These are phyloP conservation scores for Pythium biforme DNA, from an alignment of 352 stramenopile genomes.

Conservation along the genomic window DNA sequence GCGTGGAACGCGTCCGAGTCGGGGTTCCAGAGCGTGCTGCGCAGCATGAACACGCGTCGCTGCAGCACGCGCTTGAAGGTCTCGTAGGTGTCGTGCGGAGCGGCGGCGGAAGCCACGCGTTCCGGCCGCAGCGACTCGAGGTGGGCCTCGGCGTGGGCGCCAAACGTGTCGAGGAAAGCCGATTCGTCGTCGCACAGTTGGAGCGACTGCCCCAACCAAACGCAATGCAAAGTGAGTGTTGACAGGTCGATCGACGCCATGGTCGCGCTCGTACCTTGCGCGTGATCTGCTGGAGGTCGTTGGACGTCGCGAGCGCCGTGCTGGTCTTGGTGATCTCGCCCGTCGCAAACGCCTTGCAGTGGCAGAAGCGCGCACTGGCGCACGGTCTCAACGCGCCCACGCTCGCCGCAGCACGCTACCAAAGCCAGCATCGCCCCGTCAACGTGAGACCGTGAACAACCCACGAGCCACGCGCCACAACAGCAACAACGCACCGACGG, in stretches of 20 bases:
- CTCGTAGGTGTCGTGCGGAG: slow-evolving; percentile 15
- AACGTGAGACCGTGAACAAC: neutral
- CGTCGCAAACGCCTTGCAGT: slow-evolving; percentile 34
- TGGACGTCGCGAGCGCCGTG: slow-evolving; percentile 21
- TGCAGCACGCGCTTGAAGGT: slow-evolving; percentile 51
- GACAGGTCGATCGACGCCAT: no score
- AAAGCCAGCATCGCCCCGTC: no score
- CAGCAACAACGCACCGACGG: slow-evolving; percentile 17
- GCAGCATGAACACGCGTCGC: slow-evolving; percentile 65
- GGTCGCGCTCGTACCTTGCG: slow-evolving; percentile 37
- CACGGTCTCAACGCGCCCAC: slow-evolving; percentile 32
- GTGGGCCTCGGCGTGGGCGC: slow-evolving; percentile 46
- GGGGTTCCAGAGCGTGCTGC: slow-evolving; percentile 69
- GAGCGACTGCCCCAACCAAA: slow-evolving; percentile 40
- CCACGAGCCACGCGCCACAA: neutral
- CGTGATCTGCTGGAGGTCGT: slow-evolving; percentile 54
- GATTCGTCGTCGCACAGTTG: slow-evolving; percentile 58
- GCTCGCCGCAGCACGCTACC: slow-evolving; percentile 18
- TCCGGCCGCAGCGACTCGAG: slow-evolving; percentile 5
- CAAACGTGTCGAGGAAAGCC: slow-evolving; percentile 51
- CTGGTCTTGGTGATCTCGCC: slow-evolving; percentile 26
- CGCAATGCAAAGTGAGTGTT: no score
- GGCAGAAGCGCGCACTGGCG: slow-evolving; percentile 44
- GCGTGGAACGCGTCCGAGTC: slow-evolving; percentile 56
- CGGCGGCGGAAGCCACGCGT: neutral